phyloP scores from a whole-genome alignment of 148 eudicot genomes.

The Camellia japonica region DNA sequence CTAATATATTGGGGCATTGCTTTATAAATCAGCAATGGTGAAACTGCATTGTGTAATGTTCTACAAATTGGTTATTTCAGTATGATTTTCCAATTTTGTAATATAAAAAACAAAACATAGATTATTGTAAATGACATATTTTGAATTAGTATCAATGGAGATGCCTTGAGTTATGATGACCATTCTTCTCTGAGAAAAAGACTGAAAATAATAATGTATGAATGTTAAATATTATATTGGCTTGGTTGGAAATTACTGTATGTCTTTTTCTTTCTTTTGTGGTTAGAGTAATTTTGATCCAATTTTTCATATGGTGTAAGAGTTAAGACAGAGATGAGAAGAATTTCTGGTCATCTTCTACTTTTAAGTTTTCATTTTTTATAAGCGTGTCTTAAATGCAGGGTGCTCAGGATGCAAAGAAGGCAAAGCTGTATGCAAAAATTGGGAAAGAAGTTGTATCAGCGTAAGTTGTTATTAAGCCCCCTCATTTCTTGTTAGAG shows the following conservation, averaged over 20 bases:
- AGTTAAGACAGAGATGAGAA: not conserved
- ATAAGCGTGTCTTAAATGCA: constrained; percentile 32
- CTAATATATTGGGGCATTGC: not conserved
- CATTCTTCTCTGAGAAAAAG: not conserved
- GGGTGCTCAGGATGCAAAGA: constrained; percentile 81
- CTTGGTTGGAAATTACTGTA: not conserved
- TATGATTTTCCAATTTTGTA: not conserved
- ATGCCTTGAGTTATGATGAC: not conserved
- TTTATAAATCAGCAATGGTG: not conserved
- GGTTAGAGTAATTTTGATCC: not conserved
- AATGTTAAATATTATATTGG: not conserved
- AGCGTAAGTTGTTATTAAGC: constrained; percentile 61
- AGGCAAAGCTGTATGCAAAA: constrained; percentile 67
- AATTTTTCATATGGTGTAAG: not conserved
- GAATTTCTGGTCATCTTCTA: constrained; percentile 7
- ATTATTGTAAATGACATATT: not conserved
- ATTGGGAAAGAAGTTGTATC: constrained; percentile 94
- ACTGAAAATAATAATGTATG: not conserved
- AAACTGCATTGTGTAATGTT: not conserved
- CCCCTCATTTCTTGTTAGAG: constrained; percentile 3
- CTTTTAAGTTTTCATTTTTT: constrained; percentile 6
- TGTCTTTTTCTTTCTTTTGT: not conserved
- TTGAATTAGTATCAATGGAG: not conserved
- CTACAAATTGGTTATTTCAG: not conserved
- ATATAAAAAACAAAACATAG: no score